Base-by-base conservation (phyloP, 108 stramenopile genomes). In the Pseudonitzschia multiseries region DNA sequence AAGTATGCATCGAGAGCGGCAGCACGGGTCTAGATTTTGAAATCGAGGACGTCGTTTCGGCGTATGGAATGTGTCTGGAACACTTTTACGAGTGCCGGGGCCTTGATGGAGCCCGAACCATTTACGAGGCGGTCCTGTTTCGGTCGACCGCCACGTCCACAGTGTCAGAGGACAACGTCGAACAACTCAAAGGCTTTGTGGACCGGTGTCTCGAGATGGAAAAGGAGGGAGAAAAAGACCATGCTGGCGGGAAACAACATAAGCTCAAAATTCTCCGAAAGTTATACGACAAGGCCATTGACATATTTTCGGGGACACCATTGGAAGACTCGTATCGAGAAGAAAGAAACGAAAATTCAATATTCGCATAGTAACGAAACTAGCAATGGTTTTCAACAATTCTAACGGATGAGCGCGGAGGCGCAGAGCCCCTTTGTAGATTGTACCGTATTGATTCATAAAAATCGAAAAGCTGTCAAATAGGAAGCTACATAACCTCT, bases 91-190 rank as follows among this genome's bases (percentile, higher is more conserved):
- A 68, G 8, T 14, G 57, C 24, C 31, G 63, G 33, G 83, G 73
- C 0, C 15, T 84, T 4, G 26, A 75, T 27, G 68, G 74, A 36
- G 71, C 74, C 18, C 81, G 89, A 54, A 83, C 83, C 65, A 77
- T 91, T 48, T 92, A 89, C 66, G 65, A 81, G 32, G 56, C 73
- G 26, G 80, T 91, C 12, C 24, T 92, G 40, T 89, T 88, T 64
- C 73, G 79, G n/a, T 75, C 74, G n/a, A 57, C 78, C 56, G 60
- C 88, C 75, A 15, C 81, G 57, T 40, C 81, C 56, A 65, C 73
- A 62, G 22, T 26, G 2, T 33, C 33, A 9, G 65, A 84, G 56
- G 69, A 69, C 14, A 56, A 69, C 24, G 76, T 65, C 27, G 83
- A 87, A 10, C 78, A 80, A 40, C 70, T 89, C 65, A 84, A 89